These are phyloP conservation scores for Hordeum pubiflorum DNA, from an alignment of 202 grass and related monocot genomes.

Conservation along the genomic window DNA sequence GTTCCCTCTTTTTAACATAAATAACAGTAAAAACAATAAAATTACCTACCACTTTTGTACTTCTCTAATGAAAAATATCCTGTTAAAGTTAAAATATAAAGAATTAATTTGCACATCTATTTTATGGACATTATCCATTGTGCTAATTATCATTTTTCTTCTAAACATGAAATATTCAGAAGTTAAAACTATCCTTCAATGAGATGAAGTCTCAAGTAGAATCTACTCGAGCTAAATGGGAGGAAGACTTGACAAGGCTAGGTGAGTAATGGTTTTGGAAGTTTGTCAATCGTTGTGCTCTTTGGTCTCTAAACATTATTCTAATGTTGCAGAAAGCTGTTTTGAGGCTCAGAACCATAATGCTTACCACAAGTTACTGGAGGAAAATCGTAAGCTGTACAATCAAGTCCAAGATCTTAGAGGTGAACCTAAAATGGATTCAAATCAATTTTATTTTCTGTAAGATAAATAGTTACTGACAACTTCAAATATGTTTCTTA, in stretches of 20 bases:
- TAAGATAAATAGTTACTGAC: constrained; percentile 10
- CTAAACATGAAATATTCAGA: constrained; percentile 33
- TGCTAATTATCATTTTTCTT: constrained; percentile 5
- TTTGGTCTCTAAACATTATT: constrained; percentile 2
- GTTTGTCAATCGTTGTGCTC: background rate
- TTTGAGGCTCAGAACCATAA: constrained; percentile 55
- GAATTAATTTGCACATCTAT: background rate
- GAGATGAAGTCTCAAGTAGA: constrained; percentile 68
- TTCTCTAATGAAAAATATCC: background rate
- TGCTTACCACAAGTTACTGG: constrained; percentile 57
- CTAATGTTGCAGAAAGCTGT: constrained; percentile 46
- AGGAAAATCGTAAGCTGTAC: constrained; percentile 72
- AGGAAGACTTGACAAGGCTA: constrained; percentile 50
- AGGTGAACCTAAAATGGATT: constrained; percentile 38
- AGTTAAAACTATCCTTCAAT: constrained; percentile 49
- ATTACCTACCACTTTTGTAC: background rate
- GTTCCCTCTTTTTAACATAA: background rate
- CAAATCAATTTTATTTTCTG: background rate
- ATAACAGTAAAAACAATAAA: background rate
- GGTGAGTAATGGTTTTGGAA: constrained; percentile 32
- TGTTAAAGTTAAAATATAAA: background rate
- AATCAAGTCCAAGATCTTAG: constrained; percentile 90
- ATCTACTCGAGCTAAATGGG: constrained; percentile 53
- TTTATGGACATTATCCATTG: background rate
- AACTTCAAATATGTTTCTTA: constrained; percentile 12